Conservation (phyloP, 2,329 filamentous ascomycete species). For the Colletotrichum caudatum region DNA sequence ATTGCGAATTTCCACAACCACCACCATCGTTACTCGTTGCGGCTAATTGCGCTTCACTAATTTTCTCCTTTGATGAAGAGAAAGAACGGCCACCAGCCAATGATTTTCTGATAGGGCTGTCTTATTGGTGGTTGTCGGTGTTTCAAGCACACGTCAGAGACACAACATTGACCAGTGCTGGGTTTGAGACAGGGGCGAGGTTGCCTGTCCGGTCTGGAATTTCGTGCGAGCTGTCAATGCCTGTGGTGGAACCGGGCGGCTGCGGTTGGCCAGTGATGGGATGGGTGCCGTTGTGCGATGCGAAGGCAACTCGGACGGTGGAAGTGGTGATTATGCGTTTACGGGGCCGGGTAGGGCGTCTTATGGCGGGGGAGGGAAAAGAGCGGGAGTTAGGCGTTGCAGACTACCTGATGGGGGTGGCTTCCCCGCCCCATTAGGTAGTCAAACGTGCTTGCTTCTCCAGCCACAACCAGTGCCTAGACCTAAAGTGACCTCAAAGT, state of each 20-base stretch:
- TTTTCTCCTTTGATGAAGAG: background rate
- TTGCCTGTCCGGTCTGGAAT: background rate
- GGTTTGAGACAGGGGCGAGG: slow-evolving; percentile 11
- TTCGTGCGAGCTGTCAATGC: slow-evolving; percentile 33
- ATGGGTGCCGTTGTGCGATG: background rate
- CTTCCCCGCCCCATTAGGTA: slow-evolving; percentile 8
- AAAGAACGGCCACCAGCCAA: background rate
- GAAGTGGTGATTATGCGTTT: background rate
- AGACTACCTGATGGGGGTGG: background rate
- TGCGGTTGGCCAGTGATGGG: slow-evolving; percentile 9
- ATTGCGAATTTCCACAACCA: background rate
- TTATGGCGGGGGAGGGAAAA: slow-evolving; percentile 3
- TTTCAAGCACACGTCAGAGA: background rate
- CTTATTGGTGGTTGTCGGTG: background rate
- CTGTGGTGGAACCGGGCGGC: slow-evolving; percentile 20
- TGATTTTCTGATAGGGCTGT: background rate
- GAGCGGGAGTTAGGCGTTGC: slow-evolving; percentile 4
- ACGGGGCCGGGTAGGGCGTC: background rate
- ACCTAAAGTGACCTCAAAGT: background rate
- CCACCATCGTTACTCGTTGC: background rate
- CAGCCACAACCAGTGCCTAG: too few relatives aligned
- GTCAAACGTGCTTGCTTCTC: too few relatives aligned
- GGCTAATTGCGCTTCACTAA: background rate
- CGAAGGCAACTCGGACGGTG: background rate
- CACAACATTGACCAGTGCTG: background rate